Evolutionary conservation across 768 basidiomycete species (phyloP).

Genomic region (Ramaria sp.): DNA sequence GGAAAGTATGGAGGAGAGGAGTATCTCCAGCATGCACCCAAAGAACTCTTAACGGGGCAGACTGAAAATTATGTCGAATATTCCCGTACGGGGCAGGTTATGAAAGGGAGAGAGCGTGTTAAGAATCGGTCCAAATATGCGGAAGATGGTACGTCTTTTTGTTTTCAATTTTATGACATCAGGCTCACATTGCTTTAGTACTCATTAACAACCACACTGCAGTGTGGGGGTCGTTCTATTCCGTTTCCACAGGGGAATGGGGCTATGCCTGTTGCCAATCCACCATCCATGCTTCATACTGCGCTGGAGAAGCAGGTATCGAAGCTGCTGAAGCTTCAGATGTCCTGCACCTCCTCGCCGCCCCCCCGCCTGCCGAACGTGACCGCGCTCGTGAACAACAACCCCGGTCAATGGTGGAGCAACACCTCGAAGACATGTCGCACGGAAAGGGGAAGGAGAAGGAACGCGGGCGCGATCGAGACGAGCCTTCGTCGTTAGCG

Average conservation of each 20-base stretch:
- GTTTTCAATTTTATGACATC: slow-evolving; percentile 5
- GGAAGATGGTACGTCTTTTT: slow-evolving; percentile 70
- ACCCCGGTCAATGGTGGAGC: background rate
- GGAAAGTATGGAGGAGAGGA: slow-evolving; percentile 91
- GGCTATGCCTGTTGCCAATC: slow-evolving; percentile 96
- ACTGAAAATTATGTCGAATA: slow-evolving; percentile 98
- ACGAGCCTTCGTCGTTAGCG: slow-evolving; percentile 41
- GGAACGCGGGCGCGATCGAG: slow-evolving; percentile 20
- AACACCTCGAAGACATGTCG: slow-evolving; percentile 7
- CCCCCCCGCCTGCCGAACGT: slow-evolving; percentile 21
- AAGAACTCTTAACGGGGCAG: slow-evolving; percentile 88
- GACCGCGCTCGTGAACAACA: background rate
- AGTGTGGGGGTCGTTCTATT: slow-evolving; percentile 98
- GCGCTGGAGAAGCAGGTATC: slow-evolving; percentile 79
- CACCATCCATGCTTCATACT: slow-evolving; percentile 75
- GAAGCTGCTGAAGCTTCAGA: slow-evolving; percentile 67
- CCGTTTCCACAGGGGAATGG: slow-evolving; percentile 59
- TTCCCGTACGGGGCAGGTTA: slow-evolving; percentile 78
- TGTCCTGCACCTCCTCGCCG: slow-evolving; percentile 53
- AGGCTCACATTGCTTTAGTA: slow-evolving; percentile 34
- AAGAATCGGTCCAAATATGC: slow-evolving; percentile 89
- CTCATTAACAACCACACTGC: slow-evolving; percentile 86
- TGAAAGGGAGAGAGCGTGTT: slow-evolving; percentile 85
- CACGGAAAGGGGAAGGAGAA: slow-evolving; percentile 16
- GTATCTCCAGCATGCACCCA: slow-evolving; percentile 82